Base-by-base conservation (phyloP, 2,329 filamentous ascomycete genomes). In the Neofusicoccum cordaticola region DNA sequence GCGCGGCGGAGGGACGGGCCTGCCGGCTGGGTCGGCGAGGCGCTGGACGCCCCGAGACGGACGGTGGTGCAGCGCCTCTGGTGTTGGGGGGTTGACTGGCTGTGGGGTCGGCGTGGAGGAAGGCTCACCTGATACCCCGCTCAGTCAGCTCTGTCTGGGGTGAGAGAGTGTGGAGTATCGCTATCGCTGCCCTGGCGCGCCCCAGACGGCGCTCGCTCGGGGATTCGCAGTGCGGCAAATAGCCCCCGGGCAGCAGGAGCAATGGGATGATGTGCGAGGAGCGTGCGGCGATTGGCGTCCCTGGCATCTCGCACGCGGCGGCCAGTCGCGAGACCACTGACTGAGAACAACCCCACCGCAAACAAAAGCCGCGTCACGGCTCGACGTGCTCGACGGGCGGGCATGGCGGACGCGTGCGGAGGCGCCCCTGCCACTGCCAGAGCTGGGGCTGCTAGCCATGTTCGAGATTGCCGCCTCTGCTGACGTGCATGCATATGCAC, bases 401-500 rank as follows among this genome's bases (percentile, higher is more conserved):
- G 27, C 27, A 31, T 31, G 27, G 27, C 27, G 27, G 27, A 58
- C 22, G 53, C 11, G 37, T 31, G 52, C 19, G 37, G 37, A 56
- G 22, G 22, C 22, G 22, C 22, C 27, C 27, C 27, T 31, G 27
- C 22, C 22, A 22, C 22, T 22, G 22, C 22, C 22, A 22, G 22
- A 22, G 22, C 22, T 22, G 22, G 22, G 22, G 0, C 22, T 22
- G 27, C 27, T 31, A 2, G 27, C 27, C 27, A 7, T 31, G 27
- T 31, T 31, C 42, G 42, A 45, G 48, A 51, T 35, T 15, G 12
- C 48, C 27, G 48, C 45, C 19, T 22, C 27, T 58, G 39, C 53
- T 58, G 53, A 58, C 53, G 53, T 45, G 53, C 53, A 58, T 45
- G 50, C 50, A 39, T n/a, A 57, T 57, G 52, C 52, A 57, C 34